Base-by-base conservation (phyloP, 352 stramenopile genomes). In the Phytophthora lateralis region DNA sequence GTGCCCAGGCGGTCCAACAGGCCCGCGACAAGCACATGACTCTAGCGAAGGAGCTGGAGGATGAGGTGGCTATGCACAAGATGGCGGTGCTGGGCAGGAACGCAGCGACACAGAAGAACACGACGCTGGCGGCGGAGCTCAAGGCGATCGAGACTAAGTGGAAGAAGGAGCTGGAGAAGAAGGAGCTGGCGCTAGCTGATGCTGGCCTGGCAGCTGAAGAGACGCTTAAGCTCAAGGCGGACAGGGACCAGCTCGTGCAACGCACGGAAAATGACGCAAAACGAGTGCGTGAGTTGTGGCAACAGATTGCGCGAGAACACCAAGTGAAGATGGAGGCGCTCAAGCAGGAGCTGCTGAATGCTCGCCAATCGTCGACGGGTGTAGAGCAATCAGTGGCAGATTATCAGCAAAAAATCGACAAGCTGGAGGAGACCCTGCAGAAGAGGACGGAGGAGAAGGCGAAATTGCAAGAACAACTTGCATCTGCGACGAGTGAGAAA, bases 271-370 rank as follows among this genome's bases (percentile, higher is more conserved):
- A 66, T 12, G 83, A 93, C 32, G 85, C 85, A 0, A 81, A 76
- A 55, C 78, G 83, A 27, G 75, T 95, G 46, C 70, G 83, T n/a
- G 79, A 89, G 53, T 63, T 95, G 17, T 93, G 83, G 82, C 77
- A 88, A 44, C 81, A 93, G 66, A 91, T 92, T 58, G 77, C 73
- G 29, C 72, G 66, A 21, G 82, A 93, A 62, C 83, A 95, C 55
- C 71, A 85, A 49, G 73, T 69, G 4, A 77, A 93, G 59, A 60
- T 82, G 9, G 70, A 80, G 39, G 55, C 61, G 5, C 53, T 89
- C 9, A 66, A 69, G 9, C 55, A 69, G 12, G 76, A 89, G 44
- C 62, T 91, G 10, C 55, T 82, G 2, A 70, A 66, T 18, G 55
- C 63, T 8, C 60, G 69, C 7, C 60, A 83, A 44, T 37, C 45